Evolutionary conservation across 2,329 filamentous ascomycete genomes (phyloP).

Genomic region (Cercospora canescens): DNA sequence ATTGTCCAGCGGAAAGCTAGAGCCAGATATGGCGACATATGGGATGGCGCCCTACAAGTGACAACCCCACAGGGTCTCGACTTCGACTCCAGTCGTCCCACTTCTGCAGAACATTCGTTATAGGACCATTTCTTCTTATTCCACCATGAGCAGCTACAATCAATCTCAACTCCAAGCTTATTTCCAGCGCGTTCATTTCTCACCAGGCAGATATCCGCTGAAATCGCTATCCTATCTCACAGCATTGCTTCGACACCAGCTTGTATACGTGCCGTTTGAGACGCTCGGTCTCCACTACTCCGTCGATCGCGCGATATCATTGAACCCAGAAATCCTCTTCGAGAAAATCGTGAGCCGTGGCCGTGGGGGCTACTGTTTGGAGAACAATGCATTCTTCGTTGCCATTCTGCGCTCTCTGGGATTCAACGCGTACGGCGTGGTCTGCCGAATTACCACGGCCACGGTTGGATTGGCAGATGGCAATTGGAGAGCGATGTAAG

Average conservation of each 20-base stretch:
- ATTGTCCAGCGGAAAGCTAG: background rate
- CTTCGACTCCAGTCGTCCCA: no score
- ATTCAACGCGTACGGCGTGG: slow-evolving; percentile 42
- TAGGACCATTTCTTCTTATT: background rate
- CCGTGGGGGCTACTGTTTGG: slow-evolving; percentile 62
- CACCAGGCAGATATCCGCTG: background rate
- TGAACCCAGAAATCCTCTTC: slow-evolving; percentile 53
- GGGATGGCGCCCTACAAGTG: background rate
- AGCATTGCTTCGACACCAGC: slow-evolving; percentile 28
- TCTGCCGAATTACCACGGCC: background rate
- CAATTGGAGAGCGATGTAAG: background rate
- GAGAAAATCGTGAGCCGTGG: slow-evolving; percentile 52
- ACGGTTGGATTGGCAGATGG: background rate
- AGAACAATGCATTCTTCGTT: slow-evolving; percentile 56
- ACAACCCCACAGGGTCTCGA: no score
- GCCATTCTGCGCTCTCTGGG: slow-evolving; percentile 54
- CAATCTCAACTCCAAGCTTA: background rate
- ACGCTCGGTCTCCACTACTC: slow-evolving; percentile 60
- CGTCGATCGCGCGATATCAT: slow-evolving; percentile 47
- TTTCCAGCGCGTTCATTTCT: background rate
- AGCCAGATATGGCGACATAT: background rate
- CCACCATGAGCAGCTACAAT: background rate
- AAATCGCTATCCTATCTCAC: slow-evolving; percentile 22
- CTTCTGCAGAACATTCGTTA: no score
- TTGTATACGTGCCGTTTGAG: slow-evolving; percentile 56